Percentiles rank a stretch among this genome's conserved stretches.
Conservation (phyloP, 2,329 filamentous ascomycete genomes). For the Ambrosiella cleistominuta region DNA sequence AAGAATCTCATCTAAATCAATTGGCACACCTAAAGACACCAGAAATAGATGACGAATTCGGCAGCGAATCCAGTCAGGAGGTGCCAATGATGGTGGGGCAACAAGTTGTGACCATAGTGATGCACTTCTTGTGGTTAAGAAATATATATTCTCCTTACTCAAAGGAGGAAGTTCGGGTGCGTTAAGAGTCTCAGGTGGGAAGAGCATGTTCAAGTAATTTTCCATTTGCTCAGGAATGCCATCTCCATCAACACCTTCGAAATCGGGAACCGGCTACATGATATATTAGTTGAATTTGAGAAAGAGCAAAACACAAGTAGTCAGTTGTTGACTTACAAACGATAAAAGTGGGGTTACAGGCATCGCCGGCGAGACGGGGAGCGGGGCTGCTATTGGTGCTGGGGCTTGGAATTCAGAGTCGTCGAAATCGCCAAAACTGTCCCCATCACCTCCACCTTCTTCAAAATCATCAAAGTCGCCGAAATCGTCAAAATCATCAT, state of each 20-base stretch:
- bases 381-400: constrained; percentile 17
- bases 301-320: background rate
- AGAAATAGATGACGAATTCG: constrained; percentile 88
- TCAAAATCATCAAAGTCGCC: constrained; percentile 49
- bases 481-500: constrained; percentile 37
- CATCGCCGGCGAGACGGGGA: constrained; percentile 14
- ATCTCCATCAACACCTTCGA: constrained; percentile 41
- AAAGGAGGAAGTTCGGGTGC: constrained; percentile 32
- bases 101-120: constrained; percentile 95
- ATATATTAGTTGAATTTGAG: constrained; percentile 5
- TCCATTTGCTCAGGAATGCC: constrained; percentile 44
- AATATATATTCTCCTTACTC: constrained; percentile 44
- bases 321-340: constrained; percentile 23
- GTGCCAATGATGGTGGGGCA: constrained; percentile 81
- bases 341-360: constrained; percentile 25
- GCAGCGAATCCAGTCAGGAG: constrained; percentile 94
- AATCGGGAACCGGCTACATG: constrained; percentile 47
- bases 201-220: constrained; percentile 50
- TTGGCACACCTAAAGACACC: constrained; percentile 85
- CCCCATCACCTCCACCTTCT: constrained; percentile 33
- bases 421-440: constrained; percentile 53
- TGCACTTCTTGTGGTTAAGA: constrained; percentile 69
- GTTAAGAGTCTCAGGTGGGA: constrained; percentile 39
- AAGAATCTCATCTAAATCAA: constrained; percentile 92
- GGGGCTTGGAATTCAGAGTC: constrained; percentile 45